phyloP scores from a whole-genome alignment of 1,284 basidiomycete species.

The Ustanciosporium gigantosporum region DNA sequence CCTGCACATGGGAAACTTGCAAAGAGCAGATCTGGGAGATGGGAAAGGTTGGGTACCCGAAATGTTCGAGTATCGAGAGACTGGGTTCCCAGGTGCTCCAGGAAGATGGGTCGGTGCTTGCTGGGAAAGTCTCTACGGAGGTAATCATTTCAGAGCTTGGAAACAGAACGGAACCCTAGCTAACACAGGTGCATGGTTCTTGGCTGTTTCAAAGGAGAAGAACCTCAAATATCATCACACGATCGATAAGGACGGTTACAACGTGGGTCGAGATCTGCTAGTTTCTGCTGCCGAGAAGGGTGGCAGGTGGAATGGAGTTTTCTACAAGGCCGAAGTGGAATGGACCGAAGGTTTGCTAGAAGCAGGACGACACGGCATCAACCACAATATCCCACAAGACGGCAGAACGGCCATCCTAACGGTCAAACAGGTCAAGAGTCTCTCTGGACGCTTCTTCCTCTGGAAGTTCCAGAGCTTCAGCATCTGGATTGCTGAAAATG shows the following conservation, averaged over 20 bases:
- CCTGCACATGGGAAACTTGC: constrained; percentile 73
- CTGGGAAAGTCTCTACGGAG: constrained; percentile 57
- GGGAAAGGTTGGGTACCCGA: constrained; percentile 68
- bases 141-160: constrained; percentile 61
- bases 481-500: constrained; percentile 21
- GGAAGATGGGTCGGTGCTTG: constrained; percentile 58
- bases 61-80: constrained; percentile 59
- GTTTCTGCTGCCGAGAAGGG: constrained; percentile 53
- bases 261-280: constrained; percentile 57
- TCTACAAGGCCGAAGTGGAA: constrained; percentile 55
- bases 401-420: constrained; percentile 55
- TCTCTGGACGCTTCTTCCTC: constrained; percentile 22
- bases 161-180: constrained; percentile 61
- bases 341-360: constrained; percentile 57
- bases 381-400: constrained; percentile 59
- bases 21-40: constrained; percentile 81
- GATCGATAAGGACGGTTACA: constrained; percentile 60
- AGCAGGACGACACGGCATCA: constrained; percentile 56
- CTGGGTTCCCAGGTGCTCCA: constrained; percentile 53
- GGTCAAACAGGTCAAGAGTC: constrained; percentile 40
- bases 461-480: constrained; percentile 23
- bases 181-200: constrained; percentile 61
- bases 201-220: constrained; percentile 60
- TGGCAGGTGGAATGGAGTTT: constrained; percentile 50
- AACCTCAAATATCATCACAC: constrained; percentile 55